Base-by-base conservation (phyloP, 768 basidiomycete species). In the Lactarius hengduanensis region DNA sequence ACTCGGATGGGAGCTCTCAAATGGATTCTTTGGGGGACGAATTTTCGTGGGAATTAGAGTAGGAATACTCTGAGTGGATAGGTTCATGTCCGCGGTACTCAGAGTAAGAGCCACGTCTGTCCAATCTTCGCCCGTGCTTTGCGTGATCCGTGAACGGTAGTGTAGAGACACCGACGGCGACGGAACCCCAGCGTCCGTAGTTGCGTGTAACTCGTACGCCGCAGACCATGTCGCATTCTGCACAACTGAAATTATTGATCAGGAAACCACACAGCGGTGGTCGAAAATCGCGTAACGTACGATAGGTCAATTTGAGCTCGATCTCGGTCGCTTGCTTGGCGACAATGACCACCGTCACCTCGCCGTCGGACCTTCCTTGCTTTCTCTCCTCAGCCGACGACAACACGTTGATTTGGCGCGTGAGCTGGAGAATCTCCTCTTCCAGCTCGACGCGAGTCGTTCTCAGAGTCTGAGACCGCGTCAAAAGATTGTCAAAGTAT, bases 121-220 rank as follows among this genome's bases (percentile, higher is more conserved):
- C 87, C 86, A 89, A 66, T 86, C 83, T 70, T 89, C 86, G 16
- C 86, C 86, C 0, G 86, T 86, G 69, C 73, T 74, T 69, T 89
- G 86, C 0, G 72, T 75, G 58, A 88, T 77, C 34, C 78, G 76
- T 0, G 85, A 85, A 28, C 82, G 82, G 70, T 87, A 87, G 66
- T 85, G 81, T 13, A 89, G 77, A 4, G 78, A 68, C 28, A 86
- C 79, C 0, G 77, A 71, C 6, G 80, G 71, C 0, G 80, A 80
- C 4, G 82, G 80, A 64, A 81, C 78, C 0, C 81, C 82, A 18
- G 65, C 77, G 72, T 61, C 80, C 73, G 26, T 70, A 0, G 77
- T 78, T 2, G 85, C 84, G 63, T 85, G 82, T 0, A 89, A 78
- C 68, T 88, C 86, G 69, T 88, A 88, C 3, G 79, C 79, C 2